Evolutionary conservation across 208 protist species (phyloP).

Genomic region (Trichomonas tenax): DNA sequence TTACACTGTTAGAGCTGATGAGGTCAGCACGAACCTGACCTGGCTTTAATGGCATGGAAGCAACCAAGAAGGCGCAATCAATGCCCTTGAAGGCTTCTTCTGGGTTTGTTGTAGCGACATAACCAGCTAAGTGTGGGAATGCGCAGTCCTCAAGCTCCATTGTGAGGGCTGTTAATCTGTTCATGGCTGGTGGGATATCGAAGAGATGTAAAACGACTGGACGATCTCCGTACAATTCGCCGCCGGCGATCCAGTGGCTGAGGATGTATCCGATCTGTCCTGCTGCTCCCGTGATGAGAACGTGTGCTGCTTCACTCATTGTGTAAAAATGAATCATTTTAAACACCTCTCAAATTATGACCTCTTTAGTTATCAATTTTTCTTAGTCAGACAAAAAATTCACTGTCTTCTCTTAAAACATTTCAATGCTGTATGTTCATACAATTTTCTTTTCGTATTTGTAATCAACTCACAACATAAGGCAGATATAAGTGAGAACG

Average conservation of each 20-base stretch:
- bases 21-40: background rate
- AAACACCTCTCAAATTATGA: background rate
- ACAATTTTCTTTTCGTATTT: no score
- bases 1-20: background rate
- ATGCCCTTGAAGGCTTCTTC: conserved; percentile 59
- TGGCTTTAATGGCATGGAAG: background rate
- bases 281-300: background rate
- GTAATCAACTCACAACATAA: no score
- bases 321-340: background rate
- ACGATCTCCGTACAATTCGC: background rate
- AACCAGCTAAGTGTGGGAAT: conserved; percentile 62
- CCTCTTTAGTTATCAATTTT: background rate
- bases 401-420: no score
- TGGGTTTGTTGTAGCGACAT: conserved; percentile 53
- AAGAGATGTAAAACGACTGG: background rate
- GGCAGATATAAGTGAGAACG: no score
- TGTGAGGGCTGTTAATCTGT: conserved; percentile 55
- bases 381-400: background rate
- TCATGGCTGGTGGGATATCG: background rate
- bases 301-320: background rate
- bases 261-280: conserved; percentile 1
- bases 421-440: no score
- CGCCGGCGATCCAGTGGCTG: background rate
- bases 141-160: conserved; percentile 76
- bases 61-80: conserved; percentile 34